Percentiles rank a stretch among this genome's conserved stretches.
Evolutionary conservation across 2,329 filamentous ascomycete genomes (phyloP).

Genomic region (Talaromyces atroroseus): DNA sequence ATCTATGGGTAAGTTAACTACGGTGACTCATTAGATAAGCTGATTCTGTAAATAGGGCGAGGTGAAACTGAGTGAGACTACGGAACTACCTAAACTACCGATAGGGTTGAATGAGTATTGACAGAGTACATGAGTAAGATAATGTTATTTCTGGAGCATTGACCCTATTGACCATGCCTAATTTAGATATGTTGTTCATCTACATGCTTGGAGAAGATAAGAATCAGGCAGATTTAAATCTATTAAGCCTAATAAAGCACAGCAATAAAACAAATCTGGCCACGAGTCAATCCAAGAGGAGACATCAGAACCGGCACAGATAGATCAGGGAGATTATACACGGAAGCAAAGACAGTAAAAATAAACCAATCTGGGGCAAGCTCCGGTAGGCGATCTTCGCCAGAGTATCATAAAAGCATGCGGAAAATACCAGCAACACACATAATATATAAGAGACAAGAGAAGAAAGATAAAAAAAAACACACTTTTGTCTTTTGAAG

Average conservation of each 20-base stretch:
- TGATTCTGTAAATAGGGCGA: too few species aligned
- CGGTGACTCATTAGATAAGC: too few species aligned
- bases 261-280: conserved; percentile 23
- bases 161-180: too few species aligned
- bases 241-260: conserved; percentile 2
- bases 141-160: too few species aligned
- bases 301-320: conserved; percentile 47
- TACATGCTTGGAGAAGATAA: not conserved
- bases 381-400: not conserved
- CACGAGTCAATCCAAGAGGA: conserved; percentile 50
- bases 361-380: not conserved
- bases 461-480: conserved; percentile 10
- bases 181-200: too few species aligned
- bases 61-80: too few species aligned
- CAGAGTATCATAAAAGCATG: conserved; percentile 9
- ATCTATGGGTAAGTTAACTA: too few species aligned
- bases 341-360: not conserved
- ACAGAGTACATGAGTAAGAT: too few species aligned
- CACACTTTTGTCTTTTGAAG: conserved; percentile 28
- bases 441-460: conserved; percentile 10
- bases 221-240: not conserved
- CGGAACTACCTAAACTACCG: too few species aligned
- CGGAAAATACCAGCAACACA: conserved; percentile 11
- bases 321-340: conserved; percentile 6
- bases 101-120: too few species aligned